A percentile compares a stretch with the other conserved stretches of the same genome.
phyloP scores from a whole-genome alignment of 129 eudicot genomes.

The Centaurea solstitialis region DNA sequence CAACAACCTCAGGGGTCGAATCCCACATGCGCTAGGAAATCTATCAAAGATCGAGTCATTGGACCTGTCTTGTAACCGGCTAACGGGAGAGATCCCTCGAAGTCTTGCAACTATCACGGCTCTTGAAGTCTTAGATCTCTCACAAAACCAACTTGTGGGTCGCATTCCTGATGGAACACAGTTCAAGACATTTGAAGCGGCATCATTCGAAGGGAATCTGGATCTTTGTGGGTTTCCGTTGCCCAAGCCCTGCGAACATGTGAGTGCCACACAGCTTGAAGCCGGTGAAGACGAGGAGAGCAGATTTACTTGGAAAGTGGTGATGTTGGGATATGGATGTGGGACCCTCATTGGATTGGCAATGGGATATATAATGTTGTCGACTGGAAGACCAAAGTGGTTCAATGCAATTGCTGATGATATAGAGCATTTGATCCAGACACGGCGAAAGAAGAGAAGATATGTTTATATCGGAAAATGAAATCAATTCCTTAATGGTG shows the following conservation, averaged over 20 bases:
- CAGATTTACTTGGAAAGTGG: not conserved
- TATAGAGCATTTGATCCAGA: not conserved
- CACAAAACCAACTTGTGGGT: slow-evolving; percentile 29
- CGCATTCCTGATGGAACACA: slow-evolving; percentile 23
- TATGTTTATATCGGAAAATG: not conserved
- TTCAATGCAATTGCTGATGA: not conserved
- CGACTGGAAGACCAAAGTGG: not conserved
- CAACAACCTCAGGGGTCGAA: slow-evolving; percentile 34
- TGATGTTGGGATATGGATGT: not conserved
- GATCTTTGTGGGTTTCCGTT: slow-evolving; percentile 14
- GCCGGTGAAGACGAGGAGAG: not conserved
- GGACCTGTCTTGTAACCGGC: slow-evolving; percentile 43
- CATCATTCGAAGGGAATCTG: slow-evolving; percentile 22
- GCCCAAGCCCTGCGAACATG: slow-evolving; percentile 14
- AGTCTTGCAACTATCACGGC: slow-evolving; percentile 11
- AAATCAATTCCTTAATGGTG: not conserved
- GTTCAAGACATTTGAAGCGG: slow-evolving; percentile 16
- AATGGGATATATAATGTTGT: not conserved
- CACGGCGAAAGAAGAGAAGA: not conserved
- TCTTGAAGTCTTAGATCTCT: slow-evolving; percentile 38
- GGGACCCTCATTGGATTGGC: not conserved
- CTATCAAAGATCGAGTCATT: slow-evolving; percentile 36
- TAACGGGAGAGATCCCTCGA: slow-evolving; percentile 29
- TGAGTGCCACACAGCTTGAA: slow-evolving; percentile 1
- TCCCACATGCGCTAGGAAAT: slow-evolving; percentile 34